These are phyloP conservation scores for Inonotus obliquus DNA, from an alignment of 1,284 basidiomycete genomes.

Conservation along the genomic window DNA sequence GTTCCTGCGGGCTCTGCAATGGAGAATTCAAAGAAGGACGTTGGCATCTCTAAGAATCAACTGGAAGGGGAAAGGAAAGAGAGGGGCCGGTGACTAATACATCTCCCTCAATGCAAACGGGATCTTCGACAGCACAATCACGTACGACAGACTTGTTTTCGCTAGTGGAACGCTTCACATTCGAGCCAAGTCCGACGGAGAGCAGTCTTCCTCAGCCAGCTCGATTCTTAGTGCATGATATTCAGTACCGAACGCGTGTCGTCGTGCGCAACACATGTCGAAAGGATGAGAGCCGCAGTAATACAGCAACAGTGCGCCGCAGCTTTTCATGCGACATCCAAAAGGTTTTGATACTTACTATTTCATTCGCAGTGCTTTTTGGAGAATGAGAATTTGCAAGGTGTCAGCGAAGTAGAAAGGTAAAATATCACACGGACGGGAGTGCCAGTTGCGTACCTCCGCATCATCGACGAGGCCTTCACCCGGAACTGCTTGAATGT, in stretches of 20 bases:
- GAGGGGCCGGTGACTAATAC: conserved; percentile 17
- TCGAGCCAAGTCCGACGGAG: too few species aligned
- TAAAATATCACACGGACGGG: conserved; percentile 98
- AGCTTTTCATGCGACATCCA: background rate
- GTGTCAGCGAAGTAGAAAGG: conserved; percentile 92
- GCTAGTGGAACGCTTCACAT: too few species aligned
- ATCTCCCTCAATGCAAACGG: conserved; percentile 5
- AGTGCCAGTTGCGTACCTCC: conserved; percentile 96
- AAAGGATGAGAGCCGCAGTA: conserved; percentile 91
- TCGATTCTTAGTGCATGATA: too few species aligned
- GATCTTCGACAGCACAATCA: conserved; percentile 14
- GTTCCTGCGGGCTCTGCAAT: background rate
- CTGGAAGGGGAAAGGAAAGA: conserved; percentile 38
- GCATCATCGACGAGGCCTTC: too few species aligned
- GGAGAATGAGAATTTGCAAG: conserved; percentile 99
- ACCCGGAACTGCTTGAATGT: too few species aligned
- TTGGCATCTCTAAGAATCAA: conserved; percentile 36
- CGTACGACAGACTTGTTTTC: conserved; percentile 55
- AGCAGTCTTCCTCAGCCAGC: too few species aligned
- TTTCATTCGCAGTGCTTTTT: conserved; percentile 67
- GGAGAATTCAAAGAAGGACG: conserved; percentile 11
- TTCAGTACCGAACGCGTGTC: conserved; percentile 99
- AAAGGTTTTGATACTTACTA: conserved; percentile 12
- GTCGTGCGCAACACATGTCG: conserved; percentile 99
- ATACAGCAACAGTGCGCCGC: conserved; percentile 86